Base-by-base conservation (phyloP, 169 alveolate genomes). In the Toxoplasma gondii region DNA sequence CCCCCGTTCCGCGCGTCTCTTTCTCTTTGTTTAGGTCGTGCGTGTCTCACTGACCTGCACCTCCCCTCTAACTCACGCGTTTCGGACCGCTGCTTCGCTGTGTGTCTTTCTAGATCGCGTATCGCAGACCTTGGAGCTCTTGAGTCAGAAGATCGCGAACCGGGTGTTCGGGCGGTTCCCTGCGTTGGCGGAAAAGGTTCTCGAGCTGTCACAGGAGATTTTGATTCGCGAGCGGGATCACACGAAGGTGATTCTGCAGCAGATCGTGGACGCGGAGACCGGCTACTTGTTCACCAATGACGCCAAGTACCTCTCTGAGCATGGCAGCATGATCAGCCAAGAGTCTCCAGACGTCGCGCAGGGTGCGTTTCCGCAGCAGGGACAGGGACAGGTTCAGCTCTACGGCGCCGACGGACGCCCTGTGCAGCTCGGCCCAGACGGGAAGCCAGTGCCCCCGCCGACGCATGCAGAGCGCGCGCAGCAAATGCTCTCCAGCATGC, bases 231-330 rank as follows among this genome's bases (percentile, higher is more conserved):
- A 98, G 93, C 97, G 98, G 82, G 99, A 98, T 93, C 97, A 97
- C 74, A 96, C 99, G 16, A 97, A 97, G 74, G 96, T 88, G 34
- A 96, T 98, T 41, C 96, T 98, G 43, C 99, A 98, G 91, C 94
- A 97, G 49, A 95, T 97, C 69, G 98, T 99, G 38, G 99, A 98
- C 44, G 96, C 98, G 67, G 99, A 94, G 96, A 81, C 91, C 64
- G 98, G 97, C 74, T 98, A 99, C 94, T 95, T 99, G 39, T 99
- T 99, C 96, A 99, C 99, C 0, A 99, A 99, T 93, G 99, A 99
- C 94, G 94, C 97, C 31, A 97, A 98, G 82, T 99, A 98, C 96
- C 91, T 98, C 93, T 91, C 96, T 45, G 98, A 97, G 93, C 98
- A 96, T 92, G 98, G 97, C 97, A 96, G 88, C 82, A 96, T 87